Conservation (phyloP, 192 early-diverging fungal genomes). For the Gaertneriomyces semiglobifer region DNA sequence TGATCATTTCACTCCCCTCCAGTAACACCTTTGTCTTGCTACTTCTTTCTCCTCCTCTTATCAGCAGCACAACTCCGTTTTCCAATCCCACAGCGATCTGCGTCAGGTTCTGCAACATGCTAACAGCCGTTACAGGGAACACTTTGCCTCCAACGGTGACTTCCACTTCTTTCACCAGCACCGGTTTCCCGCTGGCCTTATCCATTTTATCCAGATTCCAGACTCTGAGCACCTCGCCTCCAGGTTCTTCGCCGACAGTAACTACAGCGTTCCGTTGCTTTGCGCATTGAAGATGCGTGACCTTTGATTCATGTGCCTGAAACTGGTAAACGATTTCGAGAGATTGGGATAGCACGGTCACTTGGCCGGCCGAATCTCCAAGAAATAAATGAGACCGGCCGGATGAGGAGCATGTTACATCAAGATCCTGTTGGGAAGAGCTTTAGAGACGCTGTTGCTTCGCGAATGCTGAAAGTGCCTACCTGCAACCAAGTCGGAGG, state of each 20-base stretch:
- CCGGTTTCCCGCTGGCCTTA: constrained; percentile 48
- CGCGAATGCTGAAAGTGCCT: background rate
- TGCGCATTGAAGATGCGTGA: constrained; percentile 81
- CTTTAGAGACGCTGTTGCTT: background rate
- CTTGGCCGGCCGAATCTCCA: constrained; percentile 37
- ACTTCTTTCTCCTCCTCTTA: constrained; percentile 76
- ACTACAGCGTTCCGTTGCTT: constrained; percentile 75
- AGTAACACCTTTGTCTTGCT: constrained; percentile 79
- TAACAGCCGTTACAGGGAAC: constrained; percentile 70
- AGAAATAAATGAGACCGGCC: constrained; percentile 55
- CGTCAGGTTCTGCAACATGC: constrained; percentile 70
- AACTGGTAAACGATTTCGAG: constrained; percentile 33
- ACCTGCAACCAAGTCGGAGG: constrained; percentile 62
- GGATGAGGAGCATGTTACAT: constrained; percentile 42
- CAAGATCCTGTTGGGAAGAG: constrained; percentile 31
- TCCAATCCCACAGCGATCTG: constrained; percentile 91
- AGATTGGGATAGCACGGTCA: constrained; percentile 35
- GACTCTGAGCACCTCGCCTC: constrained; percentile 65
- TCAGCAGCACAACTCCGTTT: constrained; percentile 83
- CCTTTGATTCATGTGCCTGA: constrained; percentile 46
- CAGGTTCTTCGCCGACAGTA: constrained; percentile 60
- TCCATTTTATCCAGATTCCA: constrained; percentile 78
- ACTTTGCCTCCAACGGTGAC: constrained; percentile 63
- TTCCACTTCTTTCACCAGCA: constrained; percentile 60
- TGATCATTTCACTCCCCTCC: constrained; percentile 79